phyloP scores from a whole-genome alignment of 108 stramenopile species.

The Halocafeteria seosinensis region DNA sequence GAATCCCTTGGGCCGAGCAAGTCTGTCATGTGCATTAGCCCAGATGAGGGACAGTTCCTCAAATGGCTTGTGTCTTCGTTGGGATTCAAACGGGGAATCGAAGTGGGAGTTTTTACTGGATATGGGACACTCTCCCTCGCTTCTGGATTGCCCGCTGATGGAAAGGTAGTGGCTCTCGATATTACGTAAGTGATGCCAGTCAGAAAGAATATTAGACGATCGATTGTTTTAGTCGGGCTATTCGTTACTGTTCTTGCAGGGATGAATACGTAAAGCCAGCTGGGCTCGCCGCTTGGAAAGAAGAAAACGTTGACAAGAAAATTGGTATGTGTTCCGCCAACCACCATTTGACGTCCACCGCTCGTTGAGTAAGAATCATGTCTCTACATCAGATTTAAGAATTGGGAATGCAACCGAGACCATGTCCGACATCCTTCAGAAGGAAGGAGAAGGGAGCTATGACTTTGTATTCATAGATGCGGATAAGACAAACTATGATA shows the following conservation, averaged over 20 bases:
- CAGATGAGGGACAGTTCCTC: background rate
- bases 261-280: too few relatives aligned
- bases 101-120: background rate
- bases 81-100: background rate
- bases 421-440: background rate
- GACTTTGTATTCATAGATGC: conserved; percentile 4
- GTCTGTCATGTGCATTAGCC: background rate
- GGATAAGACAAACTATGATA: background rate
- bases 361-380: background rate
- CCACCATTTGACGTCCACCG: background rate
- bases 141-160: background rate
- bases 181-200: background rate
- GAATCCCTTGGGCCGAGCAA: background rate
- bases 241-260: too few relatives aligned
- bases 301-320: too few relatives aligned
- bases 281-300: too few relatives aligned
- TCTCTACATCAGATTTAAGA: too few relatives aligned
- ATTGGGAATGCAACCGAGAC: background rate
- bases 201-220: too few relatives aligned
- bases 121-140: background rate
- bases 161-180: background rate
- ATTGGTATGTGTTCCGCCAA: too few relatives aligned
- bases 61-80: background rate
- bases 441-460: background rate
- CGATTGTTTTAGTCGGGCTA: too few relatives aligned